These are phyloP conservation scores for Ustilago hordei DNA, from an alignment of 1,284 basidiomycete species.

Conservation along the genomic window DNA sequence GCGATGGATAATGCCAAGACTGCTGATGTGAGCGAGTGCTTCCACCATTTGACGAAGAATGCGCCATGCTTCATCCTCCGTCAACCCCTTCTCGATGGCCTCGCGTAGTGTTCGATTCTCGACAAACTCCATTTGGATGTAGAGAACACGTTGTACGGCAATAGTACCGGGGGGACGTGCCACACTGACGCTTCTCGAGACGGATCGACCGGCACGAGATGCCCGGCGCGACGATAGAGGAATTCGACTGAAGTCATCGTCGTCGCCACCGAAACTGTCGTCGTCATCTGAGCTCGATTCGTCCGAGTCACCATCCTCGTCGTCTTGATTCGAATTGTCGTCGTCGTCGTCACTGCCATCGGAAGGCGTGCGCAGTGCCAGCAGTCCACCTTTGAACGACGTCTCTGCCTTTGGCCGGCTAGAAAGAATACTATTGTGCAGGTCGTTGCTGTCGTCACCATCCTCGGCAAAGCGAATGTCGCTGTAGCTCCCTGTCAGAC, in stretches of 20 bases:
- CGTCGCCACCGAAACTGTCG: constrained; percentile 31
- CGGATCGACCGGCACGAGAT: constrained; percentile 32
- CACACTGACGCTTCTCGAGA: constrained; percentile 37
- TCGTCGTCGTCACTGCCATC: constrained; percentile 32
- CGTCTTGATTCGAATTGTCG: constrained; percentile 14
- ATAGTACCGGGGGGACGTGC: constrained; percentile 15
- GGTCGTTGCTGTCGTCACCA: constrained; percentile 65
- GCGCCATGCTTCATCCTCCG: constrained; percentile 81
- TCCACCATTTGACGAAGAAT: constrained; percentile 90
- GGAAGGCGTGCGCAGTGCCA: constrained; percentile 40
- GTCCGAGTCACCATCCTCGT: constrained; percentile 31
- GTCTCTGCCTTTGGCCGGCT: constrained; percentile 18
- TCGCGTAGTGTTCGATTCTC: constrained; percentile 67
- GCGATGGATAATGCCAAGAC: constrained; percentile 88
- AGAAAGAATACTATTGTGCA: constrained; percentile 14
- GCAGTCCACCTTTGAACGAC: constrained; percentile 22
- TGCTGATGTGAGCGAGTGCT: constrained; percentile 86
- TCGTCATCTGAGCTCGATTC: constrained; percentile 40
- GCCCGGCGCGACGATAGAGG: constrained; percentile 35
- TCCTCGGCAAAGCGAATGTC: constrained; percentile 76
- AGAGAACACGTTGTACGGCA: constrained; percentile 76
- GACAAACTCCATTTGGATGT: constrained; percentile 83
- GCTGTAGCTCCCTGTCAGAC: constrained; percentile 70
- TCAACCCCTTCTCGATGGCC: constrained; percentile 65
- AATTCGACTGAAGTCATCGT: constrained; percentile 54